Evolutionary conservation across 345 rosid species (phyloP), one percentile per base, ranked within the genome.

Genomic region (Microcos paniculata): DNA sequence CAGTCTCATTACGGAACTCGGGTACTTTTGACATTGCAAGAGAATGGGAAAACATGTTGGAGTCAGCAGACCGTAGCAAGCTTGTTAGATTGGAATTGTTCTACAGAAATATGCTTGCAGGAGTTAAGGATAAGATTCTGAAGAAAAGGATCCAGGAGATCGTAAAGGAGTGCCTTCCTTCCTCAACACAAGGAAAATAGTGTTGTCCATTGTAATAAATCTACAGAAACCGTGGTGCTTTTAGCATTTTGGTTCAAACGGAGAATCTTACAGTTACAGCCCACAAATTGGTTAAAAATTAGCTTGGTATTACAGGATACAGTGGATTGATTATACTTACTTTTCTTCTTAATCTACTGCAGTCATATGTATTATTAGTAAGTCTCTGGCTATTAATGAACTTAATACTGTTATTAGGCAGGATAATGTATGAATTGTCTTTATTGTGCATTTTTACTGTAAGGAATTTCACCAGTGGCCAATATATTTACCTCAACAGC

Each of bases 1-100:
- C 97, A 0, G 38, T 75, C 19, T 85, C 91, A 0, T 79, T 90
- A 79, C 85, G 57, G 78, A 80, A 82, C 48, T 80, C 87, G 0
- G 92, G 87, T 65, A 71, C 70, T 53, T 89, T 88, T 30, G 94
- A 94, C 83, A 80, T 94, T 28, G 87, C 88, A 4, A 83, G 80
- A 71, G 92, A 91, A 74, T 94, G 98, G 98, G 97, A 91, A 33
- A 82, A 78, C 62, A 91, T 94, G 91, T 58, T 94, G 70, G 98
- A 94, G 75, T 80, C 84, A 64, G 90, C 92, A 0, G 98, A 94
- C 64, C 85, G 77, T 40, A 75, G 82, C 65, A 88, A 84, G 87
- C 94, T 94, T n/a, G 62, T 83, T 51, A 88, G 91, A 76, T 77
- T 94, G 88, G 94, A 94, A 77, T 76, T 80, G 83, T 92, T 94